Percentiles rank a stretch among this genome's conserved stretches.
These are phyloP conservation scores for Tricholoma flavovirens DNA, from an alignment of 768 basidiomycete species.

Conservation along the genomic window DNA sequence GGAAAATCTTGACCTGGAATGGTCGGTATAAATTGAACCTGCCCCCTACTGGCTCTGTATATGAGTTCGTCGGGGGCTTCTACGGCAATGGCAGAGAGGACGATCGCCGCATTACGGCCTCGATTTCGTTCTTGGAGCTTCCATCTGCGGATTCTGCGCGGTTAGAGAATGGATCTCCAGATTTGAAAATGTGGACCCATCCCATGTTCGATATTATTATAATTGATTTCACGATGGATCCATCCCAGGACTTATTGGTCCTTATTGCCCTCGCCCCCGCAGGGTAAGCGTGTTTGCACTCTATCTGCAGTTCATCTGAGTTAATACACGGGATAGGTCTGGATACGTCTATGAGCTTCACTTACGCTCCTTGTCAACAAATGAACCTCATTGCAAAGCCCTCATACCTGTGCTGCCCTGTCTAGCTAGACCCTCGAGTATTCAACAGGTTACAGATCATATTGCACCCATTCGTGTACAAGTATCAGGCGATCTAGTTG, in stretches of 20 bases:
- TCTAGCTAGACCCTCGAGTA: constrained; percentile 26
- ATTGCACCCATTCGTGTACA: constrained; percentile 41
- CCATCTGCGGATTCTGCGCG: constrained; percentile 27
- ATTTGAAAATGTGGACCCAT: constrained; percentile 38
- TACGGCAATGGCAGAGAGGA: constrained; percentile 47
- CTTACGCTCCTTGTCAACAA: constrained; percentile 44
- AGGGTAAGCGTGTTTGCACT: constrained; percentile 27
- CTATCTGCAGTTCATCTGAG: not conserved
- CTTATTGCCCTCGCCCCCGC: constrained; percentile 39
- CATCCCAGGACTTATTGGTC: constrained; percentile 47
- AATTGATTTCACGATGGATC: constrained; percentile 56
- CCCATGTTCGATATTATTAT: constrained; percentile 36
- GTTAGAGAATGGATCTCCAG: constrained; percentile 16
- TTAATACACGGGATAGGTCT: constrained; percentile 23
- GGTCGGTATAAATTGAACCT: constrained; percentile 30
- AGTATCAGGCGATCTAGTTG: constrained; percentile 41
- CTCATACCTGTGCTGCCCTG: constrained; percentile 33
- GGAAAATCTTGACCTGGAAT: constrained; percentile 40
- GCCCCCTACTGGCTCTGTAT: constrained; percentile 41
- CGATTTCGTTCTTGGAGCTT: constrained; percentile 47
- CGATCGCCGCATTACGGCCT: constrained; percentile 33
- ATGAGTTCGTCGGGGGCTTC: constrained; percentile 45
- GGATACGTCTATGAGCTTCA: constrained; percentile 43
- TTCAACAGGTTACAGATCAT: constrained; percentile 22
- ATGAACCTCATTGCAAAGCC: constrained; percentile 44